phyloP scores from a whole-genome alignment of 768 basidiomycete species.

The Russula sp. region DNA sequence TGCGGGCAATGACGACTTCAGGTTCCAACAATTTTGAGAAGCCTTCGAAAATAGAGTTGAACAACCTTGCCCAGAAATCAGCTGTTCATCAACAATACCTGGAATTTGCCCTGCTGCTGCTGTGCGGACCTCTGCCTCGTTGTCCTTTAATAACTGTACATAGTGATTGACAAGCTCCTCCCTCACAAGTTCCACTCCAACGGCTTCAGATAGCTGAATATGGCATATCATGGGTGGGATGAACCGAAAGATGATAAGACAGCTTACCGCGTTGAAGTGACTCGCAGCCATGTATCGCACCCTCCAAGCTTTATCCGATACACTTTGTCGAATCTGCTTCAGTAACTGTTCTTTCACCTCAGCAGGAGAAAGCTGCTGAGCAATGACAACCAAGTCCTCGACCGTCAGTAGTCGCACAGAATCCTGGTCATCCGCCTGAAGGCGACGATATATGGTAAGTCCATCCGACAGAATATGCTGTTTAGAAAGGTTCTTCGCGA shows the following conservation, averaged over 20 bases:
- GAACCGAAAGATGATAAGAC: neutral
- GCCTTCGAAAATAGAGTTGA: constrained; percentile 42
- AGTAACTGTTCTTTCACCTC: constrained; percentile 89
- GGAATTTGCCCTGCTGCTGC: constrained; percentile 96
- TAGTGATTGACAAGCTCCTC: constrained; percentile 93
- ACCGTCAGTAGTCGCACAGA: constrained; percentile 94
- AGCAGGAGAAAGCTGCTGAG: constrained; percentile 72
- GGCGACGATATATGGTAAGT: constrained; percentile 86
- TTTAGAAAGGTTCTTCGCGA: constrained; percentile 74
- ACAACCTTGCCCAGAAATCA: constrained; percentile 14
- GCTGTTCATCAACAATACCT: constrained; percentile 43
- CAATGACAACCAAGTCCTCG: constrained; percentile 91
- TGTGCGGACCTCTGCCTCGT: constrained; percentile 97
- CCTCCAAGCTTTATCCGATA: constrained; percentile 96
- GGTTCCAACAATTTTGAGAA: constrained; percentile 92
- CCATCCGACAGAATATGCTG: constrained; percentile 80
- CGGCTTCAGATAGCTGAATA: constrained; percentile 77
- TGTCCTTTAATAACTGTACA: constrained; percentile 92
- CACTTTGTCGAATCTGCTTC: constrained; percentile 80
- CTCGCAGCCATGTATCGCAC: constrained; percentile 98
- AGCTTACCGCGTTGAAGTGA: constrained; percentile 86
- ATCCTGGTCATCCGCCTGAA: constrained; percentile 95
- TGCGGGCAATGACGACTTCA: constrained; percentile 87
- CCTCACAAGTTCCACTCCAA: constrained; percentile 83
- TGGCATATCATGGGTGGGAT: constrained; percentile 5